Conservation (phyloP, 202 grass and related monocot species). For the Setaria viridis region DNA sequence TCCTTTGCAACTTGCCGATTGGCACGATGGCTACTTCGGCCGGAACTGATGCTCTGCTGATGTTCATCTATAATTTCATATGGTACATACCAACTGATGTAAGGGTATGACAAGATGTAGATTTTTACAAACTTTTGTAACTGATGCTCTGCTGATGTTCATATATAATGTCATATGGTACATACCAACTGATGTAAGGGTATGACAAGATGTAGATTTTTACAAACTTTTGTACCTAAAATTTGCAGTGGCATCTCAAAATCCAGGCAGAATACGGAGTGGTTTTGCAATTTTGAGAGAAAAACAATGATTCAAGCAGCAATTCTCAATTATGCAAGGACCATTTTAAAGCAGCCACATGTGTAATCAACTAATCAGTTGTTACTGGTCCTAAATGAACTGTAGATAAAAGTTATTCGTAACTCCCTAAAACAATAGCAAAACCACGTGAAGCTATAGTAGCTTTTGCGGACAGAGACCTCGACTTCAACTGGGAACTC, state of each 20-base stretch:
- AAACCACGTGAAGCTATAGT: background rate
- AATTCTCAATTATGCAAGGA: background rate
- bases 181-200: background rate
- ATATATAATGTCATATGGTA: background rate
- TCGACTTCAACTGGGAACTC: too few relatives aligned
- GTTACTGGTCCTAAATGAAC: background rate
- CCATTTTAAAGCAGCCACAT: background rate
- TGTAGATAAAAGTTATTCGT: background rate
- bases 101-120: background rate
- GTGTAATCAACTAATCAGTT: background rate
- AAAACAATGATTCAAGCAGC: background rate
- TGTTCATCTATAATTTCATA: background rate
- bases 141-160: too few relatives aligned
- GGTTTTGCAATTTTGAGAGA: background rate
- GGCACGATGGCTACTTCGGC: background rate
- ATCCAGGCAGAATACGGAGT: background rate
- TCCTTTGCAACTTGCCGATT: background rate
- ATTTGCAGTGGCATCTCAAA: background rate
- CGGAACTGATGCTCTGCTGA: too few relatives aligned
- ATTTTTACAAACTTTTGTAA: background rate
- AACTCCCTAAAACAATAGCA: background rate
- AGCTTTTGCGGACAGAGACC: background rate
- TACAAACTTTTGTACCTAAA: background rate
- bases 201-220: background rate
- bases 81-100: too few relatives aligned